phyloP scores from a whole-genome alignment of 2,329 filamentous ascomycete species.

The Byssochlamys sp. region DNA sequence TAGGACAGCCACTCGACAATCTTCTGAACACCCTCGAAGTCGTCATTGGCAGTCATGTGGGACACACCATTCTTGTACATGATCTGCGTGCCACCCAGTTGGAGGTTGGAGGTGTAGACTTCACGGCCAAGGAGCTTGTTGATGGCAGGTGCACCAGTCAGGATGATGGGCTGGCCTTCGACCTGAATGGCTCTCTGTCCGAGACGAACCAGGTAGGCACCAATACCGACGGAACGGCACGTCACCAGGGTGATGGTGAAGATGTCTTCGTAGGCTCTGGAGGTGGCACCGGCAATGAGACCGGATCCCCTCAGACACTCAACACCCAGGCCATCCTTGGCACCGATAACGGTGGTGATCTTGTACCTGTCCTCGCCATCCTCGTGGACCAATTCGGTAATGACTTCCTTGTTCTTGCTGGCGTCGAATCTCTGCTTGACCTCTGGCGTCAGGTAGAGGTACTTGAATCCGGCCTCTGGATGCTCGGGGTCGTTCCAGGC shows the following conservation, averaged over 20 bases:
- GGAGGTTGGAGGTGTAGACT: conserved; percentile 96
- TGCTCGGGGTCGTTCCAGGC: conserved; percentile 81
- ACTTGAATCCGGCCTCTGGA: conserved; percentile 87
- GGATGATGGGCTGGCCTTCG: conserved; percentile 95
- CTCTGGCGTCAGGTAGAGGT: conserved; percentile 83
- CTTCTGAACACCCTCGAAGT: conserved; percentile 94
- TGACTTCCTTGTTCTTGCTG: conserved; percentile 61
- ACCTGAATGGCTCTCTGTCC: conserved; percentile 98
- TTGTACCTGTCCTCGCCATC: conserved; percentile 84
- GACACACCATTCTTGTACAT: conserved; percentile 99
- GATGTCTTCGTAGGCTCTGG: conserved; percentile 94
- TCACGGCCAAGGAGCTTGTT: conserved; percentile 97
- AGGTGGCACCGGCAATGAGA: conserved; percentile 95
- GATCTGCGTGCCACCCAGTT: conserved; percentile 99
- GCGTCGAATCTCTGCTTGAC: conserved; percentile 80
- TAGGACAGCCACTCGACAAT: conserved; percentile 98
- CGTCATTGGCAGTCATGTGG: conserved; percentile 94
- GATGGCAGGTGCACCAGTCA: conserved; percentile 91
- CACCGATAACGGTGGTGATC: conserved; percentile 86
- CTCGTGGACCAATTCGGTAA: conserved; percentile 78
- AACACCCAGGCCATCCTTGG: conserved; percentile 91
- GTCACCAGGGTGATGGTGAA: conserved; percentile 97
- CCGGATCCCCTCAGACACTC: conserved; percentile 94
- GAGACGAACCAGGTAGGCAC: conserved; percentile 95
- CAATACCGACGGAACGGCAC: conserved; percentile 96